These are phyloP conservation scores for Trametes versicolor DNA, from an alignment of 1,284 basidiomycete genomes.

Conservation along the genomic window DNA sequence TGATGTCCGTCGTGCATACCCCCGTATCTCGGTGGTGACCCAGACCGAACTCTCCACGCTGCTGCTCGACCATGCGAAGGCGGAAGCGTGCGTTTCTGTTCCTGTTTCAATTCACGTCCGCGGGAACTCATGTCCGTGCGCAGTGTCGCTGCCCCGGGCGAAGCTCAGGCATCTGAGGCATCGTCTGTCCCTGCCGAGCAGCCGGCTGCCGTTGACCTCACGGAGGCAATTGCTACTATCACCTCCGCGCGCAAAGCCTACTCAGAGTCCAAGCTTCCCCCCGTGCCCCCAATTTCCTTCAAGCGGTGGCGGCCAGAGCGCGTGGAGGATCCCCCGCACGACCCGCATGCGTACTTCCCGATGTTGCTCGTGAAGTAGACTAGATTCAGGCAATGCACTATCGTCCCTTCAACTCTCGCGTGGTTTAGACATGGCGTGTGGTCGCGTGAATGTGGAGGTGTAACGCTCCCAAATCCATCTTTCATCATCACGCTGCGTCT, in stretches of 20 bases:
- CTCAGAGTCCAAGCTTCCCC: slow-evolving; percentile 75
- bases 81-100: slow-evolving; percentile 62
- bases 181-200: slow-evolving; percentile 58
- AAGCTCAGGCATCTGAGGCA: slow-evolving; percentile 51
- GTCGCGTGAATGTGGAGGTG: background rate
- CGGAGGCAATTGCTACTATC: slow-evolving; percentile 76
- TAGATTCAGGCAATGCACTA: slow-evolving; percentile 25
- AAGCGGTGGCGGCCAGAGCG: slow-evolving; percentile 77
- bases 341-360: slow-evolving; percentile 83
- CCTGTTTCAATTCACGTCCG: slow-evolving; percentile 2
- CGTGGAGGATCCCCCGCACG: slow-evolving; percentile 79
- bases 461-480: background rate
- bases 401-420: background rate
- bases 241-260: slow-evolving; percentile 70
- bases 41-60: slow-evolving; percentile 84
- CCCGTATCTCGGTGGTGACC: slow-evolving; percentile 86
- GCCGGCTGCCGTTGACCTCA: slow-evolving; percentile 62
- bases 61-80: slow-evolving; percentile 82
- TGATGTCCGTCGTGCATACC: slow-evolving; percentile 92
- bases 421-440: background rate
- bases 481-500: no score
- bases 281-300: slow-evolving; percentile 68
- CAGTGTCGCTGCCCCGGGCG: slow-evolving; percentile 67
- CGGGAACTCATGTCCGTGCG: background rate
- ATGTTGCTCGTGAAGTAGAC: slow-evolving; percentile 83